These are phyloP conservation scores for Geosmithia putterillii DNA, from an alignment of 2,329 filamentous ascomycete genomes.

Conservation along the genomic window DNA sequence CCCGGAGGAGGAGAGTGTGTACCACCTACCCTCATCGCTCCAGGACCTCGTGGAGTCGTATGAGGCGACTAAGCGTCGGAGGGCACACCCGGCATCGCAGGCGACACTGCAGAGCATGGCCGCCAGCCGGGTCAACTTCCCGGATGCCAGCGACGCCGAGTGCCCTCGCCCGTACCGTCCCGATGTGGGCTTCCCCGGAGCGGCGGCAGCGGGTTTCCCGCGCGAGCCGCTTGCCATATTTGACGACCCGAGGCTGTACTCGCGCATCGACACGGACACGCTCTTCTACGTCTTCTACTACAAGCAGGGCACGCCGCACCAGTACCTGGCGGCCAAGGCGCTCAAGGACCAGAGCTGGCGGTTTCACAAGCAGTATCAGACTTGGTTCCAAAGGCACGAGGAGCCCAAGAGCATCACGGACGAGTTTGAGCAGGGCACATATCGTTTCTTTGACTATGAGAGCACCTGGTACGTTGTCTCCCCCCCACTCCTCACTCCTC, in stretches of 20 bases:
- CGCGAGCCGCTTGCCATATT: constrained; percentile 87
- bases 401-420: constrained; percentile 98
- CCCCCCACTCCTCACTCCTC: no score
- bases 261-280: constrained; percentile 85
- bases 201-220: constrained; percentile 71
- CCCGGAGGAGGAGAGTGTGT: constrained; percentile 67
- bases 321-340: constrained; percentile 92
- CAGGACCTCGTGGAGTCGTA: constrained; percentile 88
- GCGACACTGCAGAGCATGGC: constrained; percentile 63
- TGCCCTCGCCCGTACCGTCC: constrained; percentile 76
- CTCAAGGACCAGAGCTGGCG: constrained; percentile 97
- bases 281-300: constrained; percentile 99
- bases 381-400: constrained; percentile 97
- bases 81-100: constrained; percentile 47
- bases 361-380: constrained; percentile 99
- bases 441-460: constrained; percentile 99
- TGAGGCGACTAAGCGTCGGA: constrained; percentile 66
- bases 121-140: constrained; percentile 59
- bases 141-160: constrained; percentile 69
- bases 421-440: constrained; percentile 97
- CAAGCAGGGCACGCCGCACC: constrained; percentile 89
- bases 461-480: constrained; percentile 72
- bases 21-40: constrained; percentile 78
- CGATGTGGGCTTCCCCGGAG: constrained; percentile 61
- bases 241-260: constrained; percentile 80